These are phyloP conservation scores for Dacryopinax spathularia DNA, from an alignment of 768 basidiomycete genomes.

Conservation along the genomic window DNA sequence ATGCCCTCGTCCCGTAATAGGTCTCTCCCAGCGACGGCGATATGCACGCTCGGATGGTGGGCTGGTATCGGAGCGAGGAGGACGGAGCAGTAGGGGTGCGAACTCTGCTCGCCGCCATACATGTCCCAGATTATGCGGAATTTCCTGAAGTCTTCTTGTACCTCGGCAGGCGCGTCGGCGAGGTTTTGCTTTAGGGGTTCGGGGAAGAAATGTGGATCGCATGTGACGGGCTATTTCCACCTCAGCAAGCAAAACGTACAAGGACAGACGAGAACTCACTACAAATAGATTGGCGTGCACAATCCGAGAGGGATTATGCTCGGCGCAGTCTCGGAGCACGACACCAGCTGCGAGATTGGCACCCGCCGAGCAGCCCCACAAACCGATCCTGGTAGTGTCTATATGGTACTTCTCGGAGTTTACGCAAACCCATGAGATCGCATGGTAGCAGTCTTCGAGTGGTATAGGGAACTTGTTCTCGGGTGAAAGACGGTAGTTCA, in stretches of 20 bases:
- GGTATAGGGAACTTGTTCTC: not conserved
- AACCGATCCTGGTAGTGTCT: not conserved
- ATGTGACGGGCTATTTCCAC: not conserved
- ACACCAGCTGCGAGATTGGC: not conserved
- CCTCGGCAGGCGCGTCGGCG: not conserved
- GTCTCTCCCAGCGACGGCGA: not conserved
- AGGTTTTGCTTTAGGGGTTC: not conserved
- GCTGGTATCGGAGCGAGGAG: not conserved
- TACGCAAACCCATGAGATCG: not conserved
- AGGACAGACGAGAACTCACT: not conserved
- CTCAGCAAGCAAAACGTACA: too few species aligned
- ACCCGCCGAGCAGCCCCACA: not conserved
- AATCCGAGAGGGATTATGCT: not conserved
- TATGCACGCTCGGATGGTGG: not conserved
- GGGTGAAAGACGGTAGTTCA: not conserved
- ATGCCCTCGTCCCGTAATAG: not conserved
- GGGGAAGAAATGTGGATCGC: not conserved
- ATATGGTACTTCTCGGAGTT: not conserved
- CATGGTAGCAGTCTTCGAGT: not conserved
- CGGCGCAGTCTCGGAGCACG: not conserved
- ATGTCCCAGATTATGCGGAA: not conserved
- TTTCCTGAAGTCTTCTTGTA: not conserved
- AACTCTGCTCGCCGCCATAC: not conserved
- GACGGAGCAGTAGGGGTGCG: not conserved
- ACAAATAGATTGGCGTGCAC: not conserved